Evolutionary conservation across 148 eudicot species (phyloP).

Genomic region (Fallopia convolvulus): DNA sequence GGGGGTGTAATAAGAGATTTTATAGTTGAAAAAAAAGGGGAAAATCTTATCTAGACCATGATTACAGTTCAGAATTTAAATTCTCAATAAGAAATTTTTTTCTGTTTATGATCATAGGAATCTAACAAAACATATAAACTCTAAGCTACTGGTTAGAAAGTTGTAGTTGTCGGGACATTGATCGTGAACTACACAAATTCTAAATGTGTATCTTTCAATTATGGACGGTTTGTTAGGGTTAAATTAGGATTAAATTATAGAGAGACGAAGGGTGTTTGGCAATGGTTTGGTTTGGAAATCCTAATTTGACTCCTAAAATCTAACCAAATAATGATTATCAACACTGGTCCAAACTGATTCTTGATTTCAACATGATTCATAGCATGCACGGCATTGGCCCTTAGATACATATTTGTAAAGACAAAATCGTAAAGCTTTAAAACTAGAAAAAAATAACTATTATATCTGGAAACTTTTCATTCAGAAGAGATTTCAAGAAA

Average conservation of each 20-base stretch:
- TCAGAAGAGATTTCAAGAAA: not conserved
- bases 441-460: not conserved
- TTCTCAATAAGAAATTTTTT: no score
- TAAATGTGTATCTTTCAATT: not conserved
- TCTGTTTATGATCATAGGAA: no score
- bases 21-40: no score
- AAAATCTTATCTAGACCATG: no score
- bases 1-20: no score
- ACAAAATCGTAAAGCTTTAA: not conserved
- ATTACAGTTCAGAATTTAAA: no score
- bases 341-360: not conserved
- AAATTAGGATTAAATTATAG: not conserved
- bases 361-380: not conserved
- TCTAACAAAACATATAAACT: no score
- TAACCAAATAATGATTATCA: not conserved
- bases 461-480: not conserved
- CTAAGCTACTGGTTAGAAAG: no score
- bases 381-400: not conserved
- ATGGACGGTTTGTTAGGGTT: not conserved
- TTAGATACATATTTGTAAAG: not conserved
- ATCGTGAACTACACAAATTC: not conserved
- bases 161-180: not conserved
- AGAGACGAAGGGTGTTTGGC: not conserved
- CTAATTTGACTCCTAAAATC: not conserved
- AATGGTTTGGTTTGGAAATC: not conserved